phyloP scores from a whole-genome alignment of 2,329 filamentous ascomycete genomes.

The Pestalotiopsis sp. region DNA sequence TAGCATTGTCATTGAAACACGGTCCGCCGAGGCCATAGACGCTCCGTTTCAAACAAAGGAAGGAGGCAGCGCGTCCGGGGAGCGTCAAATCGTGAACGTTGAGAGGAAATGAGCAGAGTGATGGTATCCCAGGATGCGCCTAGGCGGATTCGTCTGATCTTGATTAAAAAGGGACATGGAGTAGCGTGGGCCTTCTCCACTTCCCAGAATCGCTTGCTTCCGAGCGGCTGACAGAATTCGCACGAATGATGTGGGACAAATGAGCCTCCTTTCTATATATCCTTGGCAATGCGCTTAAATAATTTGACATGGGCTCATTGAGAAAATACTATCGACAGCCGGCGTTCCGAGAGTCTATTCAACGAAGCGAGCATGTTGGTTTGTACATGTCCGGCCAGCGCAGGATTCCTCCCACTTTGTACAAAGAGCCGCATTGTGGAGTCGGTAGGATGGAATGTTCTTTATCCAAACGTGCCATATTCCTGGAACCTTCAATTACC shows the following conservation, averaged over 20 bases:
- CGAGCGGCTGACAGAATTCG: constrained; percentile 7
- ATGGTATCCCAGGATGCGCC: neutral
- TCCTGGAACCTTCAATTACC: neutral
- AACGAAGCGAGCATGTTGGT: neutral
- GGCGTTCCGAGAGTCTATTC: neutral
- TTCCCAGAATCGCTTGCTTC: constrained; percentile 8
- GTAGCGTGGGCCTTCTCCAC: neutral
- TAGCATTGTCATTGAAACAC: constrained; percentile 7
- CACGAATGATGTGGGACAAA: constrained; percentile 4
- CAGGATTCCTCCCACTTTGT: no score
- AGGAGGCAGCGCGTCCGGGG: constrained; percentile 1
- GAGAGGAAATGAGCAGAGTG: constrained; percentile 3
- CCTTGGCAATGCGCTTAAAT: neutral
- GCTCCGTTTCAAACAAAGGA: constrained; percentile 8
- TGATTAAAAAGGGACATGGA: constrained; percentile 4
- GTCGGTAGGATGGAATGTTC: no score
- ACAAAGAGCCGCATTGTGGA: no score
- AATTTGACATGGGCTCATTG: neutral
- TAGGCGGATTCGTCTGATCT: constrained; percentile 4
- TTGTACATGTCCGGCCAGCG: neutral
- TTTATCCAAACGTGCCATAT: neutral
- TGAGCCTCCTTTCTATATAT: neutral
- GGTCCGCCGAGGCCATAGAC: constrained; percentile 3
- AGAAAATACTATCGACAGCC: neutral
- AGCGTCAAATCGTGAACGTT: neutral